A percentile compares a stretch with the other conserved stretches of the same genome.
Evolutionary conservation across 73 alveolate species (phyloP).

Genomic region (Tetrahymena thermophila): DNA sequence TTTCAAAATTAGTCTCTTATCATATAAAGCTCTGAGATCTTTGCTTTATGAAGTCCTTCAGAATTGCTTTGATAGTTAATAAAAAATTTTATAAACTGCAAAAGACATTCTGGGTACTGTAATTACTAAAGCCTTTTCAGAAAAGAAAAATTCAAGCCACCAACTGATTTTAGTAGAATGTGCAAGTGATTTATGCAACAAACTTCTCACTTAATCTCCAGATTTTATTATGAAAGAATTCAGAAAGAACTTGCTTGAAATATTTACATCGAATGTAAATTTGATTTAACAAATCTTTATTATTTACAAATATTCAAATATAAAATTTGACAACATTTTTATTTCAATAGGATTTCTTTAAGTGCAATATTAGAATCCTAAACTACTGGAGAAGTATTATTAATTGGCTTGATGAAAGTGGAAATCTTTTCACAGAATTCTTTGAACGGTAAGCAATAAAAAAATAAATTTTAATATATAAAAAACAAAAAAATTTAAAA

Average conservation of each 20-base stretch:
- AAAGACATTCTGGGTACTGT: not conserved
- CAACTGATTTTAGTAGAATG: not conserved
- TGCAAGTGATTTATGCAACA: not conserved
- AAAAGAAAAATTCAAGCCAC: not conserved
- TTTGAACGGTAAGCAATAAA: not conserved
- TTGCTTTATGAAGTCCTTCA: not conserved
- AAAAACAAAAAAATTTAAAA: too few relatives aligned
- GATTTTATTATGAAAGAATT: not conserved
- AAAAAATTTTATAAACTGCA: not conserved
- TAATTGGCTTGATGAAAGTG: not conserved
- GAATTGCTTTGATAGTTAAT: not conserved
- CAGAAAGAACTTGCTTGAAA: not conserved
- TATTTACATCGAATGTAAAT: not conserved
- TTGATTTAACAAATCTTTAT: too few relatives aligned
- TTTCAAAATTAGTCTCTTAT: not conserved
- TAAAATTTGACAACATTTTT: too few relatives aligned
- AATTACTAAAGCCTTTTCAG: not conserved
- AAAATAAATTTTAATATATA: too few relatives aligned
- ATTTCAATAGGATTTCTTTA: not conserved
- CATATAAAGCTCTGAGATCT: not conserved
- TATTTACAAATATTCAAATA: too few relatives aligned
- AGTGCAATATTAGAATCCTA: not conserved
- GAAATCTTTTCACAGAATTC: not conserved
- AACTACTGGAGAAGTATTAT: not conserved
- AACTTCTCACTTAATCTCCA: not conserved